phyloP scores from a whole-genome alignment of 805 yeast species.

The Yamadazyma takamatsuzukensis region DNA sequence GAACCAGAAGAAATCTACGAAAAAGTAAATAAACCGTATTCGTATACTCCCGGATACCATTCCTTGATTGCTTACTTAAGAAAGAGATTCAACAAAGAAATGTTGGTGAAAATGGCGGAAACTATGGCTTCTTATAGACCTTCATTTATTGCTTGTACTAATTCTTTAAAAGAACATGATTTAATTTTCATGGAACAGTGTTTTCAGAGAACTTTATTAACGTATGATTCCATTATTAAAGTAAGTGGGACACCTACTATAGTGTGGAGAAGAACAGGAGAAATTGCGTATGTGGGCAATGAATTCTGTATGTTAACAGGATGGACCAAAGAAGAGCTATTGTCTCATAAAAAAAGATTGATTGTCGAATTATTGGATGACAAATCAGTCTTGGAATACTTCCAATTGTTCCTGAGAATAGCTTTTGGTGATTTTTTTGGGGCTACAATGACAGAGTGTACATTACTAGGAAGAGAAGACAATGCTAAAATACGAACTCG shows the following conservation, averaged over 20 bases:
- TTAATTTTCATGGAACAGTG: slow-evolving; percentile 94
- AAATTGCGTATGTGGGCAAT: slow-evolving; percentile 91
- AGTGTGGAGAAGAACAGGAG: slow-evolving; percentile 95
- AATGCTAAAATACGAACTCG: slow-evolving; percentile 64
- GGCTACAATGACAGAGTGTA: slow-evolving; percentile 80
- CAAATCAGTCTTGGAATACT: slow-evolving; percentile 79
- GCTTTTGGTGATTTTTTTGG: slow-evolving; percentile 92
- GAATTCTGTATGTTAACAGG: slow-evolving; percentile 91
- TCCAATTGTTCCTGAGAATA: slow-evolving; percentile 75
- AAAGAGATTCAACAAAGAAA: slow-evolving; percentile 62
- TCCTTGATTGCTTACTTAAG: slow-evolving; percentile 70
- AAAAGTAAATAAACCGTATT: slow-evolving; percentile 68
- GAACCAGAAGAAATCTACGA: slow-evolving; percentile 82
- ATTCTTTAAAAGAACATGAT: slow-evolving; percentile 84
- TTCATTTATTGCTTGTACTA: slow-evolving; percentile 87
- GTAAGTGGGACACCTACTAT: slow-evolving; percentile 91
- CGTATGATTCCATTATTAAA: slow-evolving; percentile 79
- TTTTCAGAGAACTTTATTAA: slow-evolving; percentile 86
- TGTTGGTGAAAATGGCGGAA: slow-evolving; percentile 77
- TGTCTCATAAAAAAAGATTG: slow-evolving; percentile 61
- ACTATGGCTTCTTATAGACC: slow-evolving; percentile 90
- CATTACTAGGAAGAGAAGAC: slow-evolving; percentile 57
- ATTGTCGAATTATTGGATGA: slow-evolving; percentile 86
- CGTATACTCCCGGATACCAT: slow-evolving; percentile 90
- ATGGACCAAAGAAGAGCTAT: slow-evolving; percentile 71